Evolutionary conservation across 2,329 filamentous ascomycete species (phyloP), one percentile per base, ranked within the genome.

Genomic region (Byssochlamys sp.): DNA sequence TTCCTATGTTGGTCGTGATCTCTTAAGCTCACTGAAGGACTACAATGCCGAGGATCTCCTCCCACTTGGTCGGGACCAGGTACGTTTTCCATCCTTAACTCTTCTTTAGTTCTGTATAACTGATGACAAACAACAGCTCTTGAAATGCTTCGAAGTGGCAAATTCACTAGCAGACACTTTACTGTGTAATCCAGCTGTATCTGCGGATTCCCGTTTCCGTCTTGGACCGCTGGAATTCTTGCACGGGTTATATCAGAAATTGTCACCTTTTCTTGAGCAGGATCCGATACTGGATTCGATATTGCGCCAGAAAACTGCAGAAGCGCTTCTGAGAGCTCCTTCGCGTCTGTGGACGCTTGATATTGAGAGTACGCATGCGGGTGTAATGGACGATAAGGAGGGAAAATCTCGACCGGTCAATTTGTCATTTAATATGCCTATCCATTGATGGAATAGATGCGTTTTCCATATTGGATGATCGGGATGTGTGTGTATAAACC

Each of bases 71-170:
- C 63, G 68, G 26, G 68, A 70, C 27, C 68, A 69, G 63, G 68
- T 68, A 49, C 39, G 64, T 61, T 55, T 14, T 24, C 11, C 25
- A 4, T 14, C 48, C n/a, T 14, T 28, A 7, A 4, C 14, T 26
- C 25, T 1, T 12, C 2, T 14, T 12, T 2, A 25, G 39, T 2
- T 45, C 1, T 4, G 33, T 4, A 10, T 25, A 14, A 31, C n/a
- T 53, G 11, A 55, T 31, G 35, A 27, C 19, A 11, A 19, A 14
- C 7, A 45, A 7, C 3, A 70, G 67, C 58, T 70, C 26, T 58
- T 70, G 28, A 69, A 70, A 55, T 69, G 67, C 29, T 70, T 67
- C n/a, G 68, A 70, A 51, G 65, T 70, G 4, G 60, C 67, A 14
- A 70, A 70, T 54, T 67, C 67, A 4, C 56, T 70, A 7, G 68